These are phyloP conservation scores for Panus rudis DNA, from an alignment of 768 basidiomycete species.

Conservation along the genomic window DNA sequence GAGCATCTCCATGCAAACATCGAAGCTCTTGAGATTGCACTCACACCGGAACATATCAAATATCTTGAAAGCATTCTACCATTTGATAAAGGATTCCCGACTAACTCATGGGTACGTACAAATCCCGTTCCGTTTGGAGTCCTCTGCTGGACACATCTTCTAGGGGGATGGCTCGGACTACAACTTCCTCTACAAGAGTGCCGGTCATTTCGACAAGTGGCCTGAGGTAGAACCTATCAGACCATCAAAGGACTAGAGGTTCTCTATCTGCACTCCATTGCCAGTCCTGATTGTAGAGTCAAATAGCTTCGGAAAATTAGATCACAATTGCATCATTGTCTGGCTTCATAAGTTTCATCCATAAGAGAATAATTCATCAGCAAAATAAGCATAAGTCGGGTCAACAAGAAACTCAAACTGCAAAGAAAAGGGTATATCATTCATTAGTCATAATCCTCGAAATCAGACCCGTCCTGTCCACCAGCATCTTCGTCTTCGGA, in stretches of 20 bases:
- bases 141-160: not conserved
- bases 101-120: not conserved
- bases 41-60: conserved; percentile 38
- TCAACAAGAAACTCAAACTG: too few species aligned
- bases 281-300: too few species aligned
- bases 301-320: not conserved
- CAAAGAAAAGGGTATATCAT: not conserved
- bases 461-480: conserved; percentile 18
- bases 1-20: conserved; percentile 44
- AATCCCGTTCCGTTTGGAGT: not conserved
- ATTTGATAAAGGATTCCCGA: conserved; percentile 43
- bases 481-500: conserved; percentile 37
- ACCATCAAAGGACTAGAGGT: conserved; percentile 1
- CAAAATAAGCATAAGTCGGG: too few species aligned
- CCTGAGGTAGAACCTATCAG: conserved; percentile 7
- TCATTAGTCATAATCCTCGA: conserved; percentile 21
- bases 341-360: too few species aligned
- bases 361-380: too few species aligned
- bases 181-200: conserved; percentile 6
- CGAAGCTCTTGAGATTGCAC: conserved; percentile 38
- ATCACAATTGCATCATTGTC: not conserved
- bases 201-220: conserved; percentile 18
- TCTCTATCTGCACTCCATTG: too few species aligned
- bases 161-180: conserved; percentile 25
- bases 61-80: conserved; percentile 35